Percentiles rank a stretch among this genome's conserved stretches.
Conservation (phyloP, 2,329 filamentous ascomycete genomes). For the Pseudopithomyces chartarum region DNA sequence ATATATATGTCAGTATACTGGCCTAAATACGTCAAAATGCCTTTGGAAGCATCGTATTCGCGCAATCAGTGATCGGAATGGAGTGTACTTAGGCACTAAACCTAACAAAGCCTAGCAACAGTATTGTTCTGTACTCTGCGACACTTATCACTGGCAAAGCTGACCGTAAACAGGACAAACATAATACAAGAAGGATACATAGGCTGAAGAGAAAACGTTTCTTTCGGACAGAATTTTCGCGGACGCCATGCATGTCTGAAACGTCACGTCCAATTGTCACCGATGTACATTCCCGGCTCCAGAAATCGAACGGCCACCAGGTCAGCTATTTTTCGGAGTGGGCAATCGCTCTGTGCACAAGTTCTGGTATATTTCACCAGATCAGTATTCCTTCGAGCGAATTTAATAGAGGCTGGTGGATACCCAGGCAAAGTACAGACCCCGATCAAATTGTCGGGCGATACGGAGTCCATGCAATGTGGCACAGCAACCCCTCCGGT, state of each 20-base stretch:
- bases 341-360: too few species aligned
- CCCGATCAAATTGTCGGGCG: not conserved
- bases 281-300: conserved; percentile 5
- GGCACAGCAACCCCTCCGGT: not conserved
- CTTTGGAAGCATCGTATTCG: not conserved
- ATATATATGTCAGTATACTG: too few species aligned
- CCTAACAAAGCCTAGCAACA: not conserved
- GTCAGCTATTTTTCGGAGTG: not conserved
- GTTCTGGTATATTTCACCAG: too few species aligned
- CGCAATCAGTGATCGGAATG: not conserved
- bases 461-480: conserved; percentile 4
- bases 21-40: too few species aligned
- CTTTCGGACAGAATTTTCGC: not conserved
- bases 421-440: not conserved
- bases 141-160: too few species aligned
- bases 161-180: not conserved
- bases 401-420: not conserved
- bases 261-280: not conserved
- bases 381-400: too few species aligned
- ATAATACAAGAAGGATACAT: not conserved
- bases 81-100: too few species aligned
- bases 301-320: not conserved
- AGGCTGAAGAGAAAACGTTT: not conserved
- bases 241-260: not conserved
- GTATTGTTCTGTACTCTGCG: not conserved